Percentiles rank a stretch among this genome's conserved stretches.
Conservation (phyloP, 768 basidiomycete species). For the Collybiopsis confluens region DNA sequence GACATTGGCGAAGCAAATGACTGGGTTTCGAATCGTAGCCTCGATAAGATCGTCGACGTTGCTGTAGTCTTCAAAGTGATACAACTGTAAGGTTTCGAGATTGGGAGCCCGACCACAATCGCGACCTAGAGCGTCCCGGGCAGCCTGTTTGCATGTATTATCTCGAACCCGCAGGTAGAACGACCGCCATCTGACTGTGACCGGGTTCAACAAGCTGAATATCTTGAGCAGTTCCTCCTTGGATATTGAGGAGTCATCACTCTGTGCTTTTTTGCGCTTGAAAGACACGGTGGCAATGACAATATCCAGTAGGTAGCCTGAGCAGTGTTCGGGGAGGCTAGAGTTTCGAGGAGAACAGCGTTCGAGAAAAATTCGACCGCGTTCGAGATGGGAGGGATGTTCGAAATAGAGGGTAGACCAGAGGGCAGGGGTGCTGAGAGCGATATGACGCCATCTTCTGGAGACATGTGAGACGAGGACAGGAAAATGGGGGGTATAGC, state of each 20-base stretch:
- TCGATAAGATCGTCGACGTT: conserved; percentile 46
- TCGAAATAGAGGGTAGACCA: conserved; percentile 58
- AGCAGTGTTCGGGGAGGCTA: neutral
- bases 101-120: conserved; percentile 50
- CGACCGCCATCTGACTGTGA: conserved; percentile 27
- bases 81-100: conserved; percentile 57
- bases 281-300: conserved; percentile 5
- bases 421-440: conserved; percentile 43
- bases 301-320: conserved; percentile 8
- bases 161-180: conserved; percentile 41
- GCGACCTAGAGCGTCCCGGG: conserved; percentile 41
- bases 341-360: conserved; percentile 21
- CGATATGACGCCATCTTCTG: conserved; percentile 51
- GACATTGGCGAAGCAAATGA: conserved; percentile 49
- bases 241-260: neutral
- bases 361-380: conserved; percentile 41
- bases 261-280: neutral
- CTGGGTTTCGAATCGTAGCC: conserved; percentile 56
- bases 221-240: conserved; percentile 5
- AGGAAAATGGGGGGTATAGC: conserved; percentile 42
- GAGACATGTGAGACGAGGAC: conserved; percentile 57
- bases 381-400: conserved; percentile 42
- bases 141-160: conserved; percentile 51
- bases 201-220: conserved; percentile 22
- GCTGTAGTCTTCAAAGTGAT: conserved; percentile 59